Conservation (phyloP, 768 basidiomycete genomes). For the Trametes cinnabarina region DNA sequence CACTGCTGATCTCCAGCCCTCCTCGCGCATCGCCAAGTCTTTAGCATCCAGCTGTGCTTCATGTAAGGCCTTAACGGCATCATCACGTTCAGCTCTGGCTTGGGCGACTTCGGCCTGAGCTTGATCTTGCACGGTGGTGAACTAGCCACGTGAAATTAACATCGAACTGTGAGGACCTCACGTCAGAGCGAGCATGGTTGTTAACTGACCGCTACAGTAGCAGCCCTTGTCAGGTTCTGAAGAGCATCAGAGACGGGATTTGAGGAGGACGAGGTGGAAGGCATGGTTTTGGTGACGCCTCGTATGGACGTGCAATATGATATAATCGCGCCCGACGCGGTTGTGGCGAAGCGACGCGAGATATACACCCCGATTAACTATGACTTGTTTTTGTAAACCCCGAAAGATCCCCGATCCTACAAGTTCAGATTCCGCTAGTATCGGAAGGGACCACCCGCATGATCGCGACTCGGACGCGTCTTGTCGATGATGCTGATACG, state of each 20-base stretch:
- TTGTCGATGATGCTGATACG: neutral
- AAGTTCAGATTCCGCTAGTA: neutral
- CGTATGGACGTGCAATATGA: slow-evolving; percentile 6
- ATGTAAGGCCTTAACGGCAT: slow-evolving; percentile 46
- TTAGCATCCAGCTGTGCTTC: slow-evolving; percentile 44
- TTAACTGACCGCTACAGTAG: slow-evolving; percentile 37
- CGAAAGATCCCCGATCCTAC: neutral
- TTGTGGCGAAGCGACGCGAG: slow-evolving; percentile 12
- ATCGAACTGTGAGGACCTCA: neutral
- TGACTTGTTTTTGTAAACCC: neutral
- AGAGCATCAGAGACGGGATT: slow-evolving; percentile 42
- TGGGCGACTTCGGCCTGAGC: slow-evolving; percentile 52
- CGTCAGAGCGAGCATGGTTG: neutral
- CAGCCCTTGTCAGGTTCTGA: slow-evolving; percentile 39
- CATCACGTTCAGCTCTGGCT: slow-evolving; percentile 50
- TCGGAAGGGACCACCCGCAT: neutral
- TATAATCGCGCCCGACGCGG: slow-evolving; percentile 6
- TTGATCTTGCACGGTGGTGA: slow-evolving; percentile 55
- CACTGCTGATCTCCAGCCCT: slow-evolving; percentile 47
- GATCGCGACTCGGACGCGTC: slow-evolving; percentile 9
- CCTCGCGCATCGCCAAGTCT: slow-evolving; percentile 45
- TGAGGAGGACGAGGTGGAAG: slow-evolving; percentile 30
- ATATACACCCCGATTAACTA: neutral
- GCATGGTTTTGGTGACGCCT: slow-evolving; percentile 13
- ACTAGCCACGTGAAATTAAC: slow-evolving; percentile 32